Evolutionary conservation across 176 grass and related monocot genomes (phyloP), one percentile per base, ranked within the genome.

Genomic region (Dendrocalamus sinicus): DNA sequence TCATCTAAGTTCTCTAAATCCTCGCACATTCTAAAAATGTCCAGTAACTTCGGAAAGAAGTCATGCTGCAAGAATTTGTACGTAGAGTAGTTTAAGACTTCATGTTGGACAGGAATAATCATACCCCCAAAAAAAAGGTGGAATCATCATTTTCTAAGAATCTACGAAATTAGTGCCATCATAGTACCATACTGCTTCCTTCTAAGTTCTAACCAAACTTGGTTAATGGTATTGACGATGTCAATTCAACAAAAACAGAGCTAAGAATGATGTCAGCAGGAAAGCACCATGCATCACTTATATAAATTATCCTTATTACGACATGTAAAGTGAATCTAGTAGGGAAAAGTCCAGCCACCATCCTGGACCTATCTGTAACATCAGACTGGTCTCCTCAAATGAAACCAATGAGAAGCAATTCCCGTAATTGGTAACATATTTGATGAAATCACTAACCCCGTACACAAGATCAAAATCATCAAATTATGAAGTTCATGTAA

Each of bases 21-120:
- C 86, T 99, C 97, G n/a, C 97, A 96, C 87, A 93, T 94, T 94
- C 93, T 92, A 90, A 99, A 96, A 73, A 96, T 86, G 54, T 96
- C 94, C 62, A 99, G 78, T 69, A 99, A 83, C 88, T 96, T 99
- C 5, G 90, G 94, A 51, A 99, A 94, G 91, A 99, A 99, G 13
- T 96, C 92, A 88, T 67, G 86, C 97, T 99, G 90, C 85, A 90
- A 47, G 46, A 60, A 84, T 50, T 70, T 32, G 32, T 51, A 65
- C 53, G 53, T 63, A 44, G 53, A 82, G 50, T 22, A 87, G 78
- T 82, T 70, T 24, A 81, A 85, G 23, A 73, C 24, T 72, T 86
- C 63, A 58, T 40, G 62, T 53, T 14, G 67, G 45, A 62, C 12
- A 16, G 28, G 30, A 84, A 67, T 37, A 83, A 81, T 48, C 89